Percentiles rank a stretch among this genome's conserved stretches.
Evolutionary conservation across 345 rosid genomes (phyloP).

Genomic region (Adansonia digitata): DNA sequence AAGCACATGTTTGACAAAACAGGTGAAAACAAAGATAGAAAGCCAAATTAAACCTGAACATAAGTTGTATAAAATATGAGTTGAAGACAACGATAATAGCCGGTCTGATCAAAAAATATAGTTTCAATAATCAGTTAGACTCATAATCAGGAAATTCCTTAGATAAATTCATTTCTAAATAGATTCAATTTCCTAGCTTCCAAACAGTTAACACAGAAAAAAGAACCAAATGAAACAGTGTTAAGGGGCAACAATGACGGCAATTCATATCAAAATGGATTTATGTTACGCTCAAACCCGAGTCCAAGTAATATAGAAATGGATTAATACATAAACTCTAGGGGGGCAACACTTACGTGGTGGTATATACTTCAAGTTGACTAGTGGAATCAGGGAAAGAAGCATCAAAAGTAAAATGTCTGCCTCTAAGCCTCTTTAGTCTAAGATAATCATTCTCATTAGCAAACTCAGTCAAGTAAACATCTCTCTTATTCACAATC

Average conservation of each 20-base stretch:
- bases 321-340: neutral
- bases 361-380: conserved; percentile 75
- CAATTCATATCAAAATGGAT: neutral
- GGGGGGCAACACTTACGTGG: conserved; percentile 54
- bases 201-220: neutral
- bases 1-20: neutral
- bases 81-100: neutral
- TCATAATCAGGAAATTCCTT: neutral
- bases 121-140: neutral
- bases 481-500: conserved; percentile 71
- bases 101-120: neutral
- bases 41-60: neutral
- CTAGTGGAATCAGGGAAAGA: conserved; percentile 70
- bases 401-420: conserved; percentile 86
- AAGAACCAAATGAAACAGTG: neutral
- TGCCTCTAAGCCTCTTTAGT: conserved; percentile 80
- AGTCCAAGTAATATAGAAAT: neutral
- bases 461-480: conserved; percentile 75
- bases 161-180: neutral
- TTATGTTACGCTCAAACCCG: neutral
- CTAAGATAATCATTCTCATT: conserved; percentile 75
- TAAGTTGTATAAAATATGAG: neutral
- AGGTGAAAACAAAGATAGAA: neutral
- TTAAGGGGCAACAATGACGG: neutral
- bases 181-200: neutral